These are phyloP conservation scores for Elsinoe arachidis DNA, from an alignment of 2,329 filamentous ascomycete species.

Conservation along the genomic window DNA sequence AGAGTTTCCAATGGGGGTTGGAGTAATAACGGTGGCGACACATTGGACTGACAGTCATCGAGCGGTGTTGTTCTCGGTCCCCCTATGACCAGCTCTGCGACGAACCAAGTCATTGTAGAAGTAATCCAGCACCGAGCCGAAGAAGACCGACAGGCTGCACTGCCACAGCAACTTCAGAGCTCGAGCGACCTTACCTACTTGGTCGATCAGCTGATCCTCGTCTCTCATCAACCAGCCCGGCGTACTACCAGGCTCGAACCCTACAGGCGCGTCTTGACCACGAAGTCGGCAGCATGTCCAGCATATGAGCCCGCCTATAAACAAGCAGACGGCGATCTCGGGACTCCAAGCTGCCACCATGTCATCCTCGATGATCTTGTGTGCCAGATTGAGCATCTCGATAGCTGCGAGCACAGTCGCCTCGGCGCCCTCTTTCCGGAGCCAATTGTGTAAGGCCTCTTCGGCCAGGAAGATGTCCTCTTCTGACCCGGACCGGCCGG, in stretches of 20 bases:
- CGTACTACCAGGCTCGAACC: neutral
- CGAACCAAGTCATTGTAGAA: neutral
- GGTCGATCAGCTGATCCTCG: neutral
- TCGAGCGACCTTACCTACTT: neutral
- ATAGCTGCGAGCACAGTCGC: slow-evolving; percentile 37
- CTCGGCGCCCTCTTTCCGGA: neutral
- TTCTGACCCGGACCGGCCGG: too few relatives aligned
- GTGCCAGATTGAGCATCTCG: slow-evolving; percentile 30
- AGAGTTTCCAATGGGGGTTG: too few relatives aligned
- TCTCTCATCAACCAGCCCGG: neutral
- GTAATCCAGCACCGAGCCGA: neutral
- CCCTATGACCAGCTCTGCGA: too few relatives aligned
- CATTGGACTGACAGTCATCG: too few relatives aligned
- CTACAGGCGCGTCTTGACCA: neutral
- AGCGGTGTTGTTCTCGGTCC: too few relatives aligned
- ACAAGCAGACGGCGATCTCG: neutral
- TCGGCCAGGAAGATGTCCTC: too few relatives aligned
- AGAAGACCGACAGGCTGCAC: neutral
- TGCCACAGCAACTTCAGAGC: neutral
- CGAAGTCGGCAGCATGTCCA: neutral
- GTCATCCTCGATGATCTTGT: slow-evolving; percentile 19
- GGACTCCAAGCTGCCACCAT: neutral
- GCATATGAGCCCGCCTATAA: neutral
- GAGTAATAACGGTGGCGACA: too few relatives aligned
- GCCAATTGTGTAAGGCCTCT: neutral